Base-by-base conservation (phyloP, 352 stramenopile species). In the Phytophthora rubi region DNA sequence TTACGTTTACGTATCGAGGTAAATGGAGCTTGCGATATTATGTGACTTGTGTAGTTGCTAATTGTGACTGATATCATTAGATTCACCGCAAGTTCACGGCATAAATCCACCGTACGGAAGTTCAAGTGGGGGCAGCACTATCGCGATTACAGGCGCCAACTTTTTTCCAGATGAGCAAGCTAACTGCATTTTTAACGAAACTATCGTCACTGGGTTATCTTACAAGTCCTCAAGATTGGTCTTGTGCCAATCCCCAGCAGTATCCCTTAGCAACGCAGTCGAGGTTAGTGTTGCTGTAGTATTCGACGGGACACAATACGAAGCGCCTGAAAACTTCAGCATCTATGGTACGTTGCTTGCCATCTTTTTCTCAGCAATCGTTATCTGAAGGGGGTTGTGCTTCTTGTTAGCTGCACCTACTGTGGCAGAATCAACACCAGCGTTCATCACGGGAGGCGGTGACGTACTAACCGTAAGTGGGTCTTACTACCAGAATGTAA, bases 1-100 rank as follows among this genome's bases (percentile, higher is more conserved):
- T 91, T 3, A 13, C 49, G 5, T 92, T 85, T 52, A 66, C 49
- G 12, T 92, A 84, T 62, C 77, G 59, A 73, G 82, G 86, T 92
- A 81, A 68, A 44, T 59, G 1, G 4, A 12, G 12, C n/a, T 32
- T 61, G 30, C 33, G 15, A 26, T 53, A n/a, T 26, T 16, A 49
- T 16, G 45, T 21, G 18, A 13, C 8, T 28, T 23, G 18, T 53
- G 18, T 8, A 30, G 18, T 53, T 35, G 7, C 49, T 55, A n/a
- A 55, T 9, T 35, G 2, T 55, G 26, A 18, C 33, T 54, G 37
- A 39, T 23, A 54, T 32, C 56, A 3, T 32, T 65, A 92, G 84
- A 77, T 52, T 73, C 72, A 0, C 84, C 82, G 18, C 55, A 64
- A 23, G 49, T 92, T n/a, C 30, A 53, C 32, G 30, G 28, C 5